A percentile compares a stretch with the other conserved stretches of the same genome.
Evolutionary conservation across 768 basidiomycete genomes (phyloP).

Genomic region (Boletus fagicola): DNA sequence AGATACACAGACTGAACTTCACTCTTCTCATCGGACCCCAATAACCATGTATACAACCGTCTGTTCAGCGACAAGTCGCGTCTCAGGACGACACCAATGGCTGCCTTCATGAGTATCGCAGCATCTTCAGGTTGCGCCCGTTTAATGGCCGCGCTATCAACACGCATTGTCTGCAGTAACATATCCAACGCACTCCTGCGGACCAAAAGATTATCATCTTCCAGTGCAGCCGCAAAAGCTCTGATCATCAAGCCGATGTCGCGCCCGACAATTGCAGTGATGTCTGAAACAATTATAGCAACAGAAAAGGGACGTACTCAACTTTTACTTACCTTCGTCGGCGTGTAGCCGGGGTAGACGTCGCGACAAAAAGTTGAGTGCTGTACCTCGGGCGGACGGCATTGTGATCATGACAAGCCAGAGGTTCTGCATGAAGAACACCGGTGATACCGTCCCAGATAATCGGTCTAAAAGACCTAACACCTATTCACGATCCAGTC

Average conservation of each 20-base stretch:
- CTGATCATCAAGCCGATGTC: constrained; percentile 94
- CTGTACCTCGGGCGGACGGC: constrained; percentile 78
- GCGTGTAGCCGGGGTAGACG: constrained; percentile 69
- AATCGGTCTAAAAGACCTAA: constrained; percentile 75
- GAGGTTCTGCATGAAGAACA: constrained; percentile 94
- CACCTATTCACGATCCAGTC: constrained; percentile 49
- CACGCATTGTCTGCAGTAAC: constrained; percentile 67
- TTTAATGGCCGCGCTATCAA: constrained; percentile 70
- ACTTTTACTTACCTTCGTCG: constrained; percentile 57
- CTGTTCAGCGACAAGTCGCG: constrained; percentile 92
- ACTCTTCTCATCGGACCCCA: constrained; percentile 77
- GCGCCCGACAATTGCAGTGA: constrained; percentile 70
- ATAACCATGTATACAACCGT: constrained; percentile 88
- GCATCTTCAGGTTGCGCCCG: constrained; percentile 72
- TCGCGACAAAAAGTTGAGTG: constrained; percentile 83
- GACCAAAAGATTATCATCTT: constrained; percentile 91
- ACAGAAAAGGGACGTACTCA: not conserved
- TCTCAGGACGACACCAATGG: constrained; percentile 84
- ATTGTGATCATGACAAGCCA: constrained; percentile 94
- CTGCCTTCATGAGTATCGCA: constrained; percentile 80
- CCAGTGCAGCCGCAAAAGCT: constrained; percentile 86
- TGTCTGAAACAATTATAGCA: constrained; percentile 41
- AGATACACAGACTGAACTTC: constrained; percentile 76
- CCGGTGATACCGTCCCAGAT: constrained; percentile 77
- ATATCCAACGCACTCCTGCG: constrained; percentile 84